Percentiles rank a stretch among this genome's conserved stretches.
These are phyloP conservation scores for Garcia nutans DNA, from an alignment of 345 rosid species.

Conservation along the genomic window DNA sequence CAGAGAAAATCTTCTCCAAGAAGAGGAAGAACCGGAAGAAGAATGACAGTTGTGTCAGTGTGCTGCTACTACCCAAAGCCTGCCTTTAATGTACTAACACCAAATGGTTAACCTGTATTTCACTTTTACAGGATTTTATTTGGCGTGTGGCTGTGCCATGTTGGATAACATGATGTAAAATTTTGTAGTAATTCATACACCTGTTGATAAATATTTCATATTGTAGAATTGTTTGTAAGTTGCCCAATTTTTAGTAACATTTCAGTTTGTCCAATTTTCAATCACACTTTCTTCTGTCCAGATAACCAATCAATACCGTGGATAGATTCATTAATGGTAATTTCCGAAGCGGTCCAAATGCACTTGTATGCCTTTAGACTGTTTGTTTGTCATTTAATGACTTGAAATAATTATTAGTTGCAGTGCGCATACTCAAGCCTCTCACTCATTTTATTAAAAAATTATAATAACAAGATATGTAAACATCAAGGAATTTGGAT, in stretches of 20 bases:
- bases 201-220: not conserved
- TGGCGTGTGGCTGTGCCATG: not conserved
- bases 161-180: slow-evolving; percentile 9
- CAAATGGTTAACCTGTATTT: not conserved
- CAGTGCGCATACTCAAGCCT: no score
- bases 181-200: not conserved
- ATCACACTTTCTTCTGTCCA: not conserved
- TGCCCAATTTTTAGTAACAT: not conserved
- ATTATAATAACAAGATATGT: no score
- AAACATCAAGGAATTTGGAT: no score
- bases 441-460: no score
- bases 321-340: no score
- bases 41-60: slow-evolving; percentile 25
- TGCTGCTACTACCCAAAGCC: not conserved
- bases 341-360: no score
- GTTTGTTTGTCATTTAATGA: no score
- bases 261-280: not conserved
- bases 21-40: slow-evolving; percentile 90
- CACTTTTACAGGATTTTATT: not conserved
- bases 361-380: no score
- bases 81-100: slow-evolving; percentile 12
- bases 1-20: slow-evolving; percentile 97
- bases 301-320: no score
- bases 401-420: no score
- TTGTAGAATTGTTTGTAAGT: not conserved